phyloP scores from a whole-genome alignment of 2,329 filamentous ascomycete genomes.

The Ophiostoma quercus region DNA sequence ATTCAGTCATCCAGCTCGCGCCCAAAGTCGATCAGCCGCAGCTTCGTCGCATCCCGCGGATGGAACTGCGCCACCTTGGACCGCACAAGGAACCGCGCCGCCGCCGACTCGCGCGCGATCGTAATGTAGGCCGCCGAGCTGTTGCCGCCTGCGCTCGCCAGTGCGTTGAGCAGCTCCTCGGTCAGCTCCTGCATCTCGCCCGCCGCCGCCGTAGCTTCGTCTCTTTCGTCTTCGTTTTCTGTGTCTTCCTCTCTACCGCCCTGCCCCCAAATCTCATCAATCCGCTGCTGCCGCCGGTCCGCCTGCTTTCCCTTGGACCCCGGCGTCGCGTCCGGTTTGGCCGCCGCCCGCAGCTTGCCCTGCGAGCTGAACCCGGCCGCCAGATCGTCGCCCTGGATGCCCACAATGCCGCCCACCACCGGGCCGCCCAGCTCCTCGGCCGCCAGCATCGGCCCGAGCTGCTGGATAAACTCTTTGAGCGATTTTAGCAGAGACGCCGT shows the following conservation, averaged over 20 bases:
- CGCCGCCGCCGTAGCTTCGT: constrained; percentile 48
- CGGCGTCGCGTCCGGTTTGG: constrained; percentile 47
- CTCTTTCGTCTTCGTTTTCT: constrained; percentile 26
- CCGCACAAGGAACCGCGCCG: constrained; percentile 58
- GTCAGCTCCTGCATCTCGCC: constrained; percentile 56
- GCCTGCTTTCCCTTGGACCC: constrained; percentile 23
- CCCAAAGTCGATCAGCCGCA: constrained; percentile 60
- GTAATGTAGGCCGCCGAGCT: constrained; percentile 54
- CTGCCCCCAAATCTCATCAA: constrained; percentile 59
- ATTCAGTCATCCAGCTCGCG: constrained; percentile 52
- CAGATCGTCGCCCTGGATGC: constrained; percentile 56
- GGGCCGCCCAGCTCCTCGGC: constrained; percentile 80
- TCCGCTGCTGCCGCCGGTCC: constrained; percentile 55
- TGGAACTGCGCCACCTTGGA: constrained; percentile 64
- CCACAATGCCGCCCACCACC: constrained; percentile 68
- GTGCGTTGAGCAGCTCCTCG: constrained; percentile 55
- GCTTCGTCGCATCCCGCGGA: constrained; percentile 54
- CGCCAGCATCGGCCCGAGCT: constrained; percentile 69
- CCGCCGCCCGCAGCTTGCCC: constrained; percentile 46
- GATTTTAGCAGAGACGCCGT: constrained; percentile 57
- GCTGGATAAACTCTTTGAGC: constrained; percentile 65
- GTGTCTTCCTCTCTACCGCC: constrained; percentile 5
- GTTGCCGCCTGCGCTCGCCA: constrained; percentile 51
- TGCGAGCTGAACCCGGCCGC: constrained; percentile 56
- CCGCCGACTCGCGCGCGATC: constrained; percentile 56